A percentile compares a stretch with the other conserved stretches of the same genome.
phyloP scores from a whole-genome alignment of 768 basidiomycete genomes.

The Mycena belliarum region DNA sequence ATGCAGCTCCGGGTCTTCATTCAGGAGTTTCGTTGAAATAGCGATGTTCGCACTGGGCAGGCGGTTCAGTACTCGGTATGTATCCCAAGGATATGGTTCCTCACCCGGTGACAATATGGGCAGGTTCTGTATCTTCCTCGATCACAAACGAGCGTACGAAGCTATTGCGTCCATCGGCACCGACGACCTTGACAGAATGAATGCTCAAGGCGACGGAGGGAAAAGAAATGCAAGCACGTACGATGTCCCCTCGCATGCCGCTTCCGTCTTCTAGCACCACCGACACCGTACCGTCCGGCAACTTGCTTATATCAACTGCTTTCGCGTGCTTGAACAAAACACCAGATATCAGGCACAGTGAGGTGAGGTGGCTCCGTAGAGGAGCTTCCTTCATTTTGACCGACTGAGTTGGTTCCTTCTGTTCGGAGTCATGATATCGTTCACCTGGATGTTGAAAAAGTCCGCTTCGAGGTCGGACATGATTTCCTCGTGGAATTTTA shows the following conservation, averaged over 20 bases:
- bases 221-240: too few relatives aligned
- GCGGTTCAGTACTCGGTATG: not conserved
- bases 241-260: constrained; percentile 1
- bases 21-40: constrained; percentile 6
- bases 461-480: constrained; percentile 13
- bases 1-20: constrained; percentile 1
- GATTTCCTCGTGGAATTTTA: constrained; percentile 12
- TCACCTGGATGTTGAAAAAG: constrained; percentile 10
- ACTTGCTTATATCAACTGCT: not conserved
- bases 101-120: constrained; percentile 5
- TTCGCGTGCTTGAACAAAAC: constrained; percentile 1
- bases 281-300: not conserved
- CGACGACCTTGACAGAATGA: constrained; percentile 9
- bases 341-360: constrained; percentile 8
- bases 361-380: not conserved
- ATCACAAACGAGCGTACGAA: constrained; percentile 18
- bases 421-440: not conserved
- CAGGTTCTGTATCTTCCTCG: not conserved
- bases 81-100: not conserved
- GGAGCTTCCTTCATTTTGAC: constrained; percentile 3
- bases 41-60: constrained; percentile 5
- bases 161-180: constrained; percentile 39
- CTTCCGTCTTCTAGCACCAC: not conserved
- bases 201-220: too few relatives aligned
- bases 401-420: not conserved